Base-by-base conservation (phyloP, 371 early-diverging fungal genomes). In the Circinella umbellata region DNA sequence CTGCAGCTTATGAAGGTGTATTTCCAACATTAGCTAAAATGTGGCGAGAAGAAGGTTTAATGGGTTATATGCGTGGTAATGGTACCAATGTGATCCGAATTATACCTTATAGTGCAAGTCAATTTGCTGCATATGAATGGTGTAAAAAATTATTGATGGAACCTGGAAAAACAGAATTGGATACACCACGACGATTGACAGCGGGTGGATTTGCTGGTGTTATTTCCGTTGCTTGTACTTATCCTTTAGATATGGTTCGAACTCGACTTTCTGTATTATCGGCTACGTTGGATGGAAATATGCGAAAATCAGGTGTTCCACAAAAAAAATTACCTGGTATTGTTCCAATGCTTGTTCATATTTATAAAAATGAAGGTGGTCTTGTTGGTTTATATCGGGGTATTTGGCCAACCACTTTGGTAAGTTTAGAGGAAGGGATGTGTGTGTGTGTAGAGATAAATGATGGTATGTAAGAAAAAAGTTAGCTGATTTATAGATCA, bases 71-170 rank as follows among this genome's bases (percentile, higher is more conserved):
- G 91, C 88, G 94, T 42, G 98, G 98, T 17, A 97, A 97, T 76
- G 96, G 96, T 17, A 92, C 96, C 60, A 97, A 97, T 65, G 92
- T 95, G 37, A 84, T 97, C 70, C 92, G 97, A 42, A 96, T 97
- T 71, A 86, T 95, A 0, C 98, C 98, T 7, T 96, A 97, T 74
- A 93, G 88, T 78, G 95, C 89, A 4, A 90, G 94, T 18, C 96
- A 96, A 78, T 97, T 97, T 80, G 95, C 94, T 38, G 88, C 93
- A 35, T 95, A 92, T 71, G 97, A 97, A 69, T 89, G 90, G 66
- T 86, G 81, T 71, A 93, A 93, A 76, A 73, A 75, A 67, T 59
- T 91, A 63, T 74, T 94, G 57, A 86, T 93, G 84, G 91, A 89
- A 64, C 79, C 84, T 57, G 90, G 84, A 46, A 88, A 88, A 71